Evolutionary conservation across 306 rosid genomes (phyloP).

Genomic region (Vigna nakashimae): DNA sequence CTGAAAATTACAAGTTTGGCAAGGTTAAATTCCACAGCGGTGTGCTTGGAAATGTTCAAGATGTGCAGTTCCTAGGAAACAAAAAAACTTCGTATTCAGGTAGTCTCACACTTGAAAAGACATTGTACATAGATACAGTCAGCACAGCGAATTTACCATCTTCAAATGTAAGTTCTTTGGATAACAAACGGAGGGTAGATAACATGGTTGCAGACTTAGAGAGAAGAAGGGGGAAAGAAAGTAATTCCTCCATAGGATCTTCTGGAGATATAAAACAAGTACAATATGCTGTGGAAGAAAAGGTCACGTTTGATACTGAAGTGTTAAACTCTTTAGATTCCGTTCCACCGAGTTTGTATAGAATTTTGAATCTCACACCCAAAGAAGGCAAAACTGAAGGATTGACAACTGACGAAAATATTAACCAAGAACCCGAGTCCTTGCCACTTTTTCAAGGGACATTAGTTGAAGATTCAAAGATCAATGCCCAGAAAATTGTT

Average conservation of each 20-base stretch:
- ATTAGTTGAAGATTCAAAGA: conserved; percentile 44
- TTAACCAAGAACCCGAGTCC: conserved; percentile 28
- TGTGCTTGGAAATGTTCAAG: conserved; percentile 51
- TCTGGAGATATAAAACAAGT: conserved; percentile 49
- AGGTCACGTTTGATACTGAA: conserved; percentile 42
- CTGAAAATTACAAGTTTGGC: conserved; percentile 50
- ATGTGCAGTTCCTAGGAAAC: conserved; percentile 44
- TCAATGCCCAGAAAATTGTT: conserved; percentile 46
- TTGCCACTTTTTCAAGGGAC: conserved; percentile 26
- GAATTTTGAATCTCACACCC: conserved; percentile 41
- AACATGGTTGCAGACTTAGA: conserved; percentile 42
- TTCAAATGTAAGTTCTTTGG: conserved; percentile 50
- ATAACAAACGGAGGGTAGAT: conserved; percentile 45
- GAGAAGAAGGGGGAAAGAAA: conserved; percentile 45
- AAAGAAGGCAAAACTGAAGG: conserved; percentile 48
- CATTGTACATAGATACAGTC: conserved; percentile 74
- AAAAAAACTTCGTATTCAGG: conserved; percentile 52
- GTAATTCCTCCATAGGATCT: conserved; percentile 48
- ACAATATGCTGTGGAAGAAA: conserved; percentile 44
- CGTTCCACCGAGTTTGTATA: conserved; percentile 42
- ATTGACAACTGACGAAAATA: conserved; percentile 43
- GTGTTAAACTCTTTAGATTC: conserved; percentile 46
- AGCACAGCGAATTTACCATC: conserved; percentile 50
- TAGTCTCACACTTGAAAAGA: conserved; percentile 70
- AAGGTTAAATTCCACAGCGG: conserved; percentile 45